Base-by-base conservation (phyloP, 2,329 filamentous ascomycete genomes). In the Tolypocladium amazonense region DNA sequence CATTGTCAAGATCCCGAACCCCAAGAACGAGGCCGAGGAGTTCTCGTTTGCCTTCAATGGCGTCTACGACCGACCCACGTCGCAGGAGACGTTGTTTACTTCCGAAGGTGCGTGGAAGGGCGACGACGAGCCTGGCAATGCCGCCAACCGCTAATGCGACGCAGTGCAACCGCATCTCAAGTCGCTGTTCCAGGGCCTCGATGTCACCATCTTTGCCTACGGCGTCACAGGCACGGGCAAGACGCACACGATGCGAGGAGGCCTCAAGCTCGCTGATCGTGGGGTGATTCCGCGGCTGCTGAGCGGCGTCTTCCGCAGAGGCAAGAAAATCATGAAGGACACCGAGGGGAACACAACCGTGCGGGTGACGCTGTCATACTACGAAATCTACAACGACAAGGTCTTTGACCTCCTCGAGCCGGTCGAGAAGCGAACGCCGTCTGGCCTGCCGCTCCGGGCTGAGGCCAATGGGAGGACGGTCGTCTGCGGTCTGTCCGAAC, bases 381-480 rank as follows among this genome's bases (percentile, higher is more conserved):
- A 96, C 76, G 92, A 97, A 72, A 96, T 97, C 65, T 97, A 97
- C 76, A 96, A 95, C 72, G 92, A 97, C 77, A 93, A 93, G 71
- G 92, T 96, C 25, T 96, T 88, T 69, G 92, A 97, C 71, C 78
- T 97, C 38, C 90, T 97, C 65, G 90, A 96, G 71, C 80, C 91
- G 0, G 88, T 87, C 0, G 92, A 97, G 72, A 95, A 92, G 77
- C 88, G 94, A 57, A 92, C 89, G 0, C 79, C 89, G 1, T 83
- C 89, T 0, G 92, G 92, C 0, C 77, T 96, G 33, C 90, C 90
- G 2, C 83, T 96, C 30, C 84, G 92, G 33, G 89, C 91, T 62
- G 92, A 96, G 69, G 92, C 92, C 68, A 87, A 89, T 66, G 90
- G 90, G 64, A 94, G 89, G 76, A 96, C 91, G 0, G 83, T 92